phyloP scores from a whole-genome alignment of 768 basidiomycete genomes.

The Phlebiopsis flavidoalba region DNA sequence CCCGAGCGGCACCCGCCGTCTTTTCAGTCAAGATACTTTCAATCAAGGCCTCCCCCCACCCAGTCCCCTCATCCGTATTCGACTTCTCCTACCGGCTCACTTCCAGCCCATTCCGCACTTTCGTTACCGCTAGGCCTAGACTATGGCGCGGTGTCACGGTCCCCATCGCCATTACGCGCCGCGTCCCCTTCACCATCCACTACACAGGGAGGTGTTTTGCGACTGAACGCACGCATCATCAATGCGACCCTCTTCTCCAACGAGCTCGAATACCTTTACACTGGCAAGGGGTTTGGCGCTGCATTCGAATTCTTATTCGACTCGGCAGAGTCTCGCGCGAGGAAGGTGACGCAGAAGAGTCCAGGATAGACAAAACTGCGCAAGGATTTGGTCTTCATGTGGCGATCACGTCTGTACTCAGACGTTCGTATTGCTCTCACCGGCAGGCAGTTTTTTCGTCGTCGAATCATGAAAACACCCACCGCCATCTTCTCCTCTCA shows the following conservation, averaged over 20 bases:
- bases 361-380: conserved; percentile 79
- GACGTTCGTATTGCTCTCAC: conserved; percentile 82
- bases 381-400: conserved; percentile 95
- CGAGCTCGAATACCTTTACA: conserved; percentile 93
- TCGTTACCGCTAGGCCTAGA: conserved; percentile 50
- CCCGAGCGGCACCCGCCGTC: conserved; percentile 88
- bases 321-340: conserved; percentile 35
- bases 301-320: conserved; percentile 88
- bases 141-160: conserved; percentile 33
- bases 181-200: conserved; percentile 41
- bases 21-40: conserved; percentile 88
- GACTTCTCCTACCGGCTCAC: conserved; percentile 42
- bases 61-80: conserved; percentile 45
- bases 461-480: conserved; percentile 55
- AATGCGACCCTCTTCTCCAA: conserved; percentile 82
- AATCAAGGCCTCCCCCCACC: conserved; percentile 57
- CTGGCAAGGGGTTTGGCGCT: conserved; percentile 83
- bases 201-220: conserved; percentile 43
- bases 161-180: conserved; percentile 39
- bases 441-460: conserved; percentile 64
- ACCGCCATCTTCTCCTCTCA: conserved; percentile 90
- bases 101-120: conserved; percentile 54
- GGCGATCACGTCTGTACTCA: conserved; percentile 90
- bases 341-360: conserved; percentile 43
- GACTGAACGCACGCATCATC: conserved; percentile 55